Conservation (phyloP, 257 asterid genomes). For the Fraxinus anomala region DNA sequence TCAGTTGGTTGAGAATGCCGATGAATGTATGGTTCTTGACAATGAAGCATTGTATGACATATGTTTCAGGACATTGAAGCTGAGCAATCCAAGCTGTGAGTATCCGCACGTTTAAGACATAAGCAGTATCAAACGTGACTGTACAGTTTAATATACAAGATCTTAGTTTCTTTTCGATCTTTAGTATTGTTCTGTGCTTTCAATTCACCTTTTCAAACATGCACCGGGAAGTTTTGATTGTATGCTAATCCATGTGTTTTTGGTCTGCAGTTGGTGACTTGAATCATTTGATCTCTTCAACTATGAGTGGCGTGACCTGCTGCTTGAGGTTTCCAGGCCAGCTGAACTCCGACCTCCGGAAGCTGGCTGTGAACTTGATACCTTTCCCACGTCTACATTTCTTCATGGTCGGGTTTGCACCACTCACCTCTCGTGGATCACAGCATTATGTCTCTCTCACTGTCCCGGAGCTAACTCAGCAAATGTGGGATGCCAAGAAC, state of each 20-base stretch:
- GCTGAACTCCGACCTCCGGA: conserved; percentile 78
- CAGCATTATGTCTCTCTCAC: conserved; percentile 84
- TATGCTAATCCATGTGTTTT: neutral
- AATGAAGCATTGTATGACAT: conserved; percentile 88
- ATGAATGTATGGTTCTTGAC: conserved; percentile 94
- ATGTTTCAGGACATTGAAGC: conserved; percentile 88
- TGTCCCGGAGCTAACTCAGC: conserved; percentile 83
- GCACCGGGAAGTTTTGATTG: neutral
- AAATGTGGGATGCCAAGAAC: conserved; percentile 92
- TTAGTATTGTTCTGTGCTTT: neutral
- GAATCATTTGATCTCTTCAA: conserved; percentile 86
- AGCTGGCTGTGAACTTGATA: conserved; percentile 81
- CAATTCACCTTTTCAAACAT: neutral
- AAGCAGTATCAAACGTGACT: neutral
- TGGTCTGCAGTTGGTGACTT: conserved; percentile 69
- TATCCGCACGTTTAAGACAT: conserved; percentile 4
- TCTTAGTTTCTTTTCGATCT: neutral
- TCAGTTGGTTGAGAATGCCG: conserved; percentile 92
- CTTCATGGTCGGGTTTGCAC: conserved; percentile 93
- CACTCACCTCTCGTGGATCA: conserved; percentile 88
- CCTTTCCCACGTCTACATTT: conserved; percentile 93
- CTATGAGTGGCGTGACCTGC: conserved; percentile 90
- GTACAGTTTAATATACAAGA: neutral
- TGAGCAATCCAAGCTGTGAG: conserved; percentile 95
- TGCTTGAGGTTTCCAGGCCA: conserved; percentile 87